Conservation (phyloP, 2,329 filamentous ascomycete genomes). For the Fusarium anthophilum region DNA sequence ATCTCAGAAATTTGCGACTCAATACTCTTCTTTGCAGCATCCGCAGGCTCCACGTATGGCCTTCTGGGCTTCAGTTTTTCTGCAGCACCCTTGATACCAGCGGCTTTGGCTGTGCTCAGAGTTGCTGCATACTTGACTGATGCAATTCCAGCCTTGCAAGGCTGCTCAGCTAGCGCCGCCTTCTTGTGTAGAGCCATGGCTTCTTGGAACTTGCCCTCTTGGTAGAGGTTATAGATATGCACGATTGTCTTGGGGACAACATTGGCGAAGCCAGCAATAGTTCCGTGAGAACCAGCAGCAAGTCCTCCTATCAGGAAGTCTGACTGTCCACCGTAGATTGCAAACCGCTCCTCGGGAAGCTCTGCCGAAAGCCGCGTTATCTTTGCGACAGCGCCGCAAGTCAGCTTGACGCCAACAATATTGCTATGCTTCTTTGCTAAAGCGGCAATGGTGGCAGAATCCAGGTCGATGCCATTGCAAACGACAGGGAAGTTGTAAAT, state of each 20-base stretch:
- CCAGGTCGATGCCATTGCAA: conserved; percentile 73
- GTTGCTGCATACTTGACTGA: conserved; percentile 73
- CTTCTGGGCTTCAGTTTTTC: conserved; percentile 66
- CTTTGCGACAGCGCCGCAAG: conserved; percentile 77
- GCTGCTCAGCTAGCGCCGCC: conserved; percentile 71
- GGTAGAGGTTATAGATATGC: conserved; percentile 68
- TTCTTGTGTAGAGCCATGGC: conserved; percentile 69
- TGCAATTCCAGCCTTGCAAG: conserved; percentile 73
- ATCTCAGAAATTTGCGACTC: conserved; percentile 50
- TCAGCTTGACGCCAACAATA: conserved; percentile 76
- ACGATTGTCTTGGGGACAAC: conserved; percentile 67
- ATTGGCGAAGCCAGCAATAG: conserved; percentile 71
- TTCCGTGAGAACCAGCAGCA: conserved; percentile 66
- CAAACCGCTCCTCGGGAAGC: conserved; percentile 65
- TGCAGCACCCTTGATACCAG: conserved; percentile 68
- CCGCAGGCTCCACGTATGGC: conserved; percentile 63
- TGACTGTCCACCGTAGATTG: conserved; percentile 75
- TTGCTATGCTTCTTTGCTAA: conserved; percentile 52
- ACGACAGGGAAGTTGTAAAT: conserved; percentile 76
- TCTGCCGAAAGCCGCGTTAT: conserved; percentile 67
- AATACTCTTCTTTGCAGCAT: conserved; percentile 55
- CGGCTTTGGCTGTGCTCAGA: conserved; percentile 65
- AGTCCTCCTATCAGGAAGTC: conserved; percentile 75
- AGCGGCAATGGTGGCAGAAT: conserved; percentile 65
- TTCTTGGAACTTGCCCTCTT: conserved; percentile 64